phyloP scores from a whole-genome alignment of 1,284 basidiomycete genomes.

The Moniliophthora roreri region DNA sequence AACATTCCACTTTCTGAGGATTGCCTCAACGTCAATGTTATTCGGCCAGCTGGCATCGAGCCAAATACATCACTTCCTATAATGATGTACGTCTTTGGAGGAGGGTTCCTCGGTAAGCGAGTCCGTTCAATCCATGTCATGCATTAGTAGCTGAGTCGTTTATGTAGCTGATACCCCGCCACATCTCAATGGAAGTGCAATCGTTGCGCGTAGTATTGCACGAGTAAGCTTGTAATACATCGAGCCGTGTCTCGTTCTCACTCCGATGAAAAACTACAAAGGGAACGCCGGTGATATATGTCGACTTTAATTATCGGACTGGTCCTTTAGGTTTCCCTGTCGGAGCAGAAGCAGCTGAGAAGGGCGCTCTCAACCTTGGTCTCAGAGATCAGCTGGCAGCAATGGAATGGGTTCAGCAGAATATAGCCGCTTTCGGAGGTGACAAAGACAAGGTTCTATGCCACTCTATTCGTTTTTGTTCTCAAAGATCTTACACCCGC shows the following conservation, averaged over 20 bases:
- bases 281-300: conserved; percentile 56
- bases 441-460: conserved; percentile 30
- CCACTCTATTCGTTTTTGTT: neutral
- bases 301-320: conserved; percentile 47
- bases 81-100: conserved; percentile 23
- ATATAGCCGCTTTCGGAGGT: conserved; percentile 39
- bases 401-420: conserved; percentile 34
- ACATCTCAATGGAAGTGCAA: conserved; percentile 38
- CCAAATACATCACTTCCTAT: conserved; percentile 33
- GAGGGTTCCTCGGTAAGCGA: conserved; percentile 39
- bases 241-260: neutral
- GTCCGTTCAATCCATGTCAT: conserved; percentile 19
- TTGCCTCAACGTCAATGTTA: conserved; percentile 47
- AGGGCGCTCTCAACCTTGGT: conserved; percentile 32
- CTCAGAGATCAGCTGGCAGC: conserved; percentile 32
- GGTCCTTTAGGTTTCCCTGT: conserved; percentile 39
- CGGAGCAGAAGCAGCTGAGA: conserved; percentile 30
- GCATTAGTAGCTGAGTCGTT: conserved; percentile 25
- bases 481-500: no score
- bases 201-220: conserved; percentile 44
- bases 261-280: conserved; percentile 16
- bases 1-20: conserved; percentile 36
- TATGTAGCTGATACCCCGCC: conserved; percentile 28
- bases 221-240: conserved; percentile 32
- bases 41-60: conserved; percentile 35